Evolutionary conservation across 352 stramenopile genomes (phyloP), one percentile per base, ranked within the genome.

Genomic region (Phytophthora pinifolia): DNA sequence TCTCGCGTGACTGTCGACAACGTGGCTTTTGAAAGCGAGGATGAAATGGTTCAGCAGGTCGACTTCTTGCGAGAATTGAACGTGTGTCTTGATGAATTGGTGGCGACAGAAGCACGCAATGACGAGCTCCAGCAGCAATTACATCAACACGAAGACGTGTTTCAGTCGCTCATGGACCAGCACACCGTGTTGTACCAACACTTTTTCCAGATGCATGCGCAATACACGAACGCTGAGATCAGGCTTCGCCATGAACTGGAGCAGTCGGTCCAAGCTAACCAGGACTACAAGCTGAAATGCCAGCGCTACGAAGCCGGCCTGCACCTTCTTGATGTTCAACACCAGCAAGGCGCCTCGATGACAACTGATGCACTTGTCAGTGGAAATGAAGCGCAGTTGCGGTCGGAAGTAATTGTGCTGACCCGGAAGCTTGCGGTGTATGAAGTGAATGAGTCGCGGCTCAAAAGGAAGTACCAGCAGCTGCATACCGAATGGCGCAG

Each of bases 401-500:
- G 75, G 6, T 60, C 67, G 1, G 63, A 88, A 41, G 41, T 86
- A 12, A 66, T 86, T 18, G 78, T 95, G 22, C 47, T 96, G 10
- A 96, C 87, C 9, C 63, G 83, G 7, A 85, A 86, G 41, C 49
- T 87, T 33, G 88, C 86, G 5, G 48, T 79, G 10, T 83, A 83
- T 33, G 91, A 97, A 64, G 88, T 96, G 6, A 88, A 94, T 39
- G 79, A 94, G 53, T 65, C 80, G 12, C 71, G 76, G 15, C 68
- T 92, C 7, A 88, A 89, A 27, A 71, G 90, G 9, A 70, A 87
- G 44, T 77, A 75, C 32, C 46, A 73, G n/a, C 56, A 84, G 10
- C 49, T 93, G 10, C 53, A 86, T 30, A 62, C 55, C 9, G 67
- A 90, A 38, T 70, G 84, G 39, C 54, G 46, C 4, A 69, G 52